A percentile compares a stretch with the other conserved stretches of the same genome.
These are phyloP conservation scores for Volutella citrinella DNA, from an alignment of 2,329 filamentous ascomycete genomes.

Conservation along the genomic window DNA sequence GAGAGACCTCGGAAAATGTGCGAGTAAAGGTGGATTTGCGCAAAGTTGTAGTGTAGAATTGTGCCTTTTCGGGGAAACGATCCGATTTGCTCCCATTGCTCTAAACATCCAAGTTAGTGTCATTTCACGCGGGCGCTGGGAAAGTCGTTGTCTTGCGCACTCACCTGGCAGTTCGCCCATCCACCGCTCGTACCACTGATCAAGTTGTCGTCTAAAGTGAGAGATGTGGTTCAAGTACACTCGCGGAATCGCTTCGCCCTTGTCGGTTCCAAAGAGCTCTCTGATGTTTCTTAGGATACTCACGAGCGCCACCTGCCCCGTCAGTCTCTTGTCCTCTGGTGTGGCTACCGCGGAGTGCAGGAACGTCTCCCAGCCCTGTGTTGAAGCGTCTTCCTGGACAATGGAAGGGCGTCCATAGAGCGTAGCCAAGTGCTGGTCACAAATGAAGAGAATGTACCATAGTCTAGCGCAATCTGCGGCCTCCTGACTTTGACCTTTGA, in stretches of 20 bases:
- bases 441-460: constrained; percentile 61
- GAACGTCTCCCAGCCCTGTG: constrained; percentile 56
- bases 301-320: constrained; percentile 58
- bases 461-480: constrained; percentile 53
- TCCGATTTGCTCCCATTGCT: constrained; percentile 37
- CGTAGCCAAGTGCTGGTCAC: constrained; percentile 60
- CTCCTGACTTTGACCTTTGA: constrained; percentile 38
- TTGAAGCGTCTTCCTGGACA: constrained; percentile 54
- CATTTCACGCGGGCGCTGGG: too few relatives aligned
- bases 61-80: constrained; percentile 39
- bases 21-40: constrained; percentile 40
- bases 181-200: constrained; percentile 38
- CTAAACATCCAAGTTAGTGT: constrained; percentile 22
- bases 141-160: too few relatives aligned
- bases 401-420: constrained; percentile 58
- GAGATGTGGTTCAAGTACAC: constrained; percentile 49
- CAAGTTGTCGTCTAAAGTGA: constrained; percentile 33
- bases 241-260: constrained; percentile 48
- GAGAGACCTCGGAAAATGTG: constrained; percentile 39
- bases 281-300: constrained; percentile 55
- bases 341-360: constrained; percentile 49
- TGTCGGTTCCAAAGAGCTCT: constrained; percentile 56
- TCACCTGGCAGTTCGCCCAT: constrained; percentile 30
- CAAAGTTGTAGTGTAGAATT: constrained; percentile 40
- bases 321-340: constrained; percentile 52